Percentiles rank a stretch among this genome's conserved stretches.
phyloP scores from a whole-genome alignment of 441 rosid species.

The Erysimum pusillum region DNA sequence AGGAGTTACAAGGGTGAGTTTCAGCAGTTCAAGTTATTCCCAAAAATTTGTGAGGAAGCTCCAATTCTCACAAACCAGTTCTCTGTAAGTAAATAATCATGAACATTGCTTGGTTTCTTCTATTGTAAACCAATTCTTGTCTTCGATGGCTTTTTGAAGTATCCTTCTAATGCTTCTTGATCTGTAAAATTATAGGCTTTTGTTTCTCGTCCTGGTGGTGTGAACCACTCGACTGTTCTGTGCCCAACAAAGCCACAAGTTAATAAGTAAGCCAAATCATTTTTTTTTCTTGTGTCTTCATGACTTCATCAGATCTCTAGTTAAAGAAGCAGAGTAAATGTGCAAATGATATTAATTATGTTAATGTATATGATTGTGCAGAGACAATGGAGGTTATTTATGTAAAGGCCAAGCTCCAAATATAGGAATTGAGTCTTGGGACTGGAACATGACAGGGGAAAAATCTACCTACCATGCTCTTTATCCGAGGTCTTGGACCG shows the following conservation, averaged over 20 bases:
- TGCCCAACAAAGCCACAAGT: constrained; percentile 65
- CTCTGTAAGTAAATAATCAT: constrained; percentile 73
- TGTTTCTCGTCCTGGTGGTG: constrained; percentile 74
- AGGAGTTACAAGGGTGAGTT: constrained; percentile 94
- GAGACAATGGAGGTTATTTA: constrained; percentile 61
- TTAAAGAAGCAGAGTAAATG: constrained; percentile 13
- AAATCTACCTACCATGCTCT: constrained; percentile 92
- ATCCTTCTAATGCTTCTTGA: constrained; percentile 14
- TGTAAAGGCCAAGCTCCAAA: constrained; percentile 47
- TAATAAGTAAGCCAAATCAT: constrained; percentile 59
- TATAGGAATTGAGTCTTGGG: constrained; percentile 93
- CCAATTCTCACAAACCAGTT: constrained; percentile 89
- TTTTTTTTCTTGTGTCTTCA: constrained; percentile 19
- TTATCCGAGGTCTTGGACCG: constrained; percentile 96
- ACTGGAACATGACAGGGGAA: constrained; percentile 86
- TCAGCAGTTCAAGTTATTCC: constrained; percentile 82
- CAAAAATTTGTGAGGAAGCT: constrained; percentile 73
- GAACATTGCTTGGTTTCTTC: constrained; percentile 3
- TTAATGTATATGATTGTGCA: constrained; percentile 47
- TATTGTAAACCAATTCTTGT: neutral
- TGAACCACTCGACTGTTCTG: constrained; percentile 79
- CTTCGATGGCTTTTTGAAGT: neutral
- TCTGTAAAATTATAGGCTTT: constrained; percentile 57
- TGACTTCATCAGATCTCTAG: constrained; percentile 16
- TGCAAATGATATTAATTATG: constrained; percentile 27